phyloP scores from a whole-genome alignment of 208 protist genomes.

The Trichomonas vaginalis region DNA sequence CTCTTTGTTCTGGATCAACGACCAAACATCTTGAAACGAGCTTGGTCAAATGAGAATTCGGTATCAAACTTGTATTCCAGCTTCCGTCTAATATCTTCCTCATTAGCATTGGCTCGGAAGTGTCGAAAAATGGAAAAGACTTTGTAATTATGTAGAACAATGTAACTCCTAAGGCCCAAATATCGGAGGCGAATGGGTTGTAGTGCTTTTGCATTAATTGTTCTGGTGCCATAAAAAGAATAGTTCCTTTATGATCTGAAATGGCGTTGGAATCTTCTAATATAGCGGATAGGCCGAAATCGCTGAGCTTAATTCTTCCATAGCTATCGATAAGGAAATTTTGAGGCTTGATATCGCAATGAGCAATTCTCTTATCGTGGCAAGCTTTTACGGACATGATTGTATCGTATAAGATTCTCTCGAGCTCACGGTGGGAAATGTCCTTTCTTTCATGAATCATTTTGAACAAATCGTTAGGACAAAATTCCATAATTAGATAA shows the following conservation, averaged over 20 bases:
- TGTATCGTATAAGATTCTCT: neutral
- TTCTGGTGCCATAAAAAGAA: neutral
- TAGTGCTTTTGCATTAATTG: neutral
- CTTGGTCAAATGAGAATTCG: neutral
- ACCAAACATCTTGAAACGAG: neutral
- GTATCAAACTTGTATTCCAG: neutral
- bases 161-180: constrained; percentile 49
- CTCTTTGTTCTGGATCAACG: neutral
- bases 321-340: neutral
- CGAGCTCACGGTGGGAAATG: neutral
- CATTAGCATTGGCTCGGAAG: neutral
- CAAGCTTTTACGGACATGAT: neutral
- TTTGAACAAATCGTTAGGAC: neutral
- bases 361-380: neutral
- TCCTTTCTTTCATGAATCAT: neutral
- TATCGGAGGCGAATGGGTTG: constrained; percentile 36
- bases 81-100: neutral
- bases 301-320: neutral
- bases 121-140: neutral
- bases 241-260: neutral
- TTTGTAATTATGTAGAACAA: constrained; percentile 39
- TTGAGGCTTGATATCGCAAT: neutral
- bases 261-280: neutral
- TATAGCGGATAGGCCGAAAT: neutral
- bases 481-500: neutral